Percentiles rank a stretch among this genome's conserved stretches.
Evolutionary conservation across 2,329 filamentous ascomycete genomes (phyloP).

Genomic region (Ophiocordyceps camponoti-saundersi): DNA sequence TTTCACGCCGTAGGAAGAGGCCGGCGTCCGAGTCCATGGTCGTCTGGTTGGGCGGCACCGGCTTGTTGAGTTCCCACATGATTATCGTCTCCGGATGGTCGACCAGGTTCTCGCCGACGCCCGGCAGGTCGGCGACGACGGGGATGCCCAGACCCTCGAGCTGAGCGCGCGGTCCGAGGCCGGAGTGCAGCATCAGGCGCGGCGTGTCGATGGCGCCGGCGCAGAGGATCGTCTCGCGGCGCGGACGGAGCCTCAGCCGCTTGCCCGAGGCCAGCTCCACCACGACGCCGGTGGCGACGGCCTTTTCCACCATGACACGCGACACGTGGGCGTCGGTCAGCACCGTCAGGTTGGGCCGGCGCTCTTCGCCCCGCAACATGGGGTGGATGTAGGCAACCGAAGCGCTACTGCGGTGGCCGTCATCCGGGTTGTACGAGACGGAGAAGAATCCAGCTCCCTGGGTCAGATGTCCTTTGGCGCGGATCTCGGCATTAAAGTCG

Average conservation of each 20-base stretch:
- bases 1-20: conserved; percentile 70
- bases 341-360: conserved; percentile 67
- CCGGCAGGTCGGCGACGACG: conserved; percentile 38
- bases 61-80: conserved; percentile 64
- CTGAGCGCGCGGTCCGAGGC: conserved; percentile 36
- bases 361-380: conserved; percentile 68
- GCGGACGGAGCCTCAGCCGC: conserved; percentile 40
- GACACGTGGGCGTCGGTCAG: conserved; percentile 80
- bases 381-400: conserved; percentile 89
- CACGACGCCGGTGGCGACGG: conserved; percentile 57
- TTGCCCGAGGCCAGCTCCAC: conserved; percentile 40
- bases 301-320: conserved; percentile 55
- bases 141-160: conserved; percentile 34
- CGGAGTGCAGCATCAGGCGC: conserved; percentile 42
- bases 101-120: conserved; percentile 43
- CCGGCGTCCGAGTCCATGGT: conserved; percentile 86
- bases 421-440: conserved; percentile 79
- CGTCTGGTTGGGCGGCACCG: conserved; percentile 60
- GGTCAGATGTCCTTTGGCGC: conserved; percentile 51
- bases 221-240: conserved; percentile 61
- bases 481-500: conserved; percentile 80
- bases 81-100: conserved; percentile 45
- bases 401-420: conserved; percentile 68
- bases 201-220: conserved; percentile 73
- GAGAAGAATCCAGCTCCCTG: conserved; percentile 80